These are phyloP conservation scores for Colletotrichum karsti DNA, from an alignment of 2,329 filamentous ascomycete genomes.

Conservation along the genomic window DNA sequence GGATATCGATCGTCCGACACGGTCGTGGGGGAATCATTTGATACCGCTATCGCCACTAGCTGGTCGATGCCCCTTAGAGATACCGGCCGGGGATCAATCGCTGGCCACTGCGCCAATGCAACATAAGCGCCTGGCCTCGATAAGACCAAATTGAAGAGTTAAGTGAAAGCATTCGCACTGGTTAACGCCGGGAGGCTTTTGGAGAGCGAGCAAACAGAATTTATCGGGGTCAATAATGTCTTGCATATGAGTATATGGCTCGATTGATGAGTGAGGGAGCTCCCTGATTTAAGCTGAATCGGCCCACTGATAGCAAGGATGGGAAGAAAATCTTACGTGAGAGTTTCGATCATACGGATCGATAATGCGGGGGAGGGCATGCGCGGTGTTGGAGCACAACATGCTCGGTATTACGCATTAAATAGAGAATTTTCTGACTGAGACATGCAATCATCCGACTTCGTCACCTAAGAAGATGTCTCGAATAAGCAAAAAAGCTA, in stretches of 20 bases:
- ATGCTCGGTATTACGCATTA: neutral
- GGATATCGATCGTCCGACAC: neutral
- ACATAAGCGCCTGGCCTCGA: neutral
- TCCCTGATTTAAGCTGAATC: neutral
- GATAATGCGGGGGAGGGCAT: slow-evolving; percentile 1
- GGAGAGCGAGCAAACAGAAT: neutral
- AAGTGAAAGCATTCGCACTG: neutral
- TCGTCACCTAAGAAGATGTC: too few relatives aligned
- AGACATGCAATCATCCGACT: too few relatives aligned
- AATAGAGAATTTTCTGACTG: too few relatives aligned
- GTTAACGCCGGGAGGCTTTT: neutral
- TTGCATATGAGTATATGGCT: neutral
- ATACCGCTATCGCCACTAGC: slow-evolving; percentile 1
- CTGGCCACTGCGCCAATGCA: neutral
- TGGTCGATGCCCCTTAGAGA: neutral
- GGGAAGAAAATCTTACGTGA: slow-evolving; percentile 23
- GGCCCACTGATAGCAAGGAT: slow-evolving; percentile 14
- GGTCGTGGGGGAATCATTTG: slow-evolving; percentile 1
- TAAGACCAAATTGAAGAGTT: neutral
- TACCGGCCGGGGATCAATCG: neutral
- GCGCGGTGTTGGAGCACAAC: neutral
- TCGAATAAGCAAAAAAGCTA: too few relatives aligned
- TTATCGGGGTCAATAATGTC: neutral
- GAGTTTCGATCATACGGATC: slow-evolving; percentile 8
- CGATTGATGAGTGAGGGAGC: neutral